Evolutionary conservation across 257 asterid genomes (phyloP).

Genomic region (Leptodermis oblonga): DNA sequence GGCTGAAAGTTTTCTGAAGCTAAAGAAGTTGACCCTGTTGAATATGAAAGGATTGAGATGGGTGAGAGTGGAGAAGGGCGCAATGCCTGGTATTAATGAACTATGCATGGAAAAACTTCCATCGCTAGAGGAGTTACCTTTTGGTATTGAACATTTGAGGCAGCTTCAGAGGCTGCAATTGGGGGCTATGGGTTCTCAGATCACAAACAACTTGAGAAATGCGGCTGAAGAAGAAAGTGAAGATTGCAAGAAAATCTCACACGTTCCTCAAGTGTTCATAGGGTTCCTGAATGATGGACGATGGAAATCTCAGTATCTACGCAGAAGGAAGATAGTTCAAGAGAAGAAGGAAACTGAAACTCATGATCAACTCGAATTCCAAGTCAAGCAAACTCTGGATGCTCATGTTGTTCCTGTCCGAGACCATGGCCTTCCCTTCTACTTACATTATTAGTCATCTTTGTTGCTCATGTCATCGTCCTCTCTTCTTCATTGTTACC

Average conservation of each 20-base stretch:
- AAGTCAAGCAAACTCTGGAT: no score
- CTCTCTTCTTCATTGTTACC: no score
- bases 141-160: constrained; percentile 2
- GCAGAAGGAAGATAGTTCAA: not conserved
- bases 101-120: not conserved
- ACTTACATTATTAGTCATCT: no score
- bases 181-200: not conserved
- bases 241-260: not conserved
- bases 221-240: not conserved
- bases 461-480: no score
- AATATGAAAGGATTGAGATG: constrained; percentile 12
- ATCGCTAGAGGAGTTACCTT: constrained; percentile 16
- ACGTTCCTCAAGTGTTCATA: constrained; percentile 2
- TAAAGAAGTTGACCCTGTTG: constrained; percentile 20
- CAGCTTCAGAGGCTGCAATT: not conserved
- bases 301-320: not conserved
- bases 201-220: not conserved
- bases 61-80: constrained; percentile 28
- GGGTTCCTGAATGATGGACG: not conserved
- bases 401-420: no score
- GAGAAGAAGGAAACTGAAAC: not conserved
- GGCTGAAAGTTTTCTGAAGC: constrained; percentile 10
- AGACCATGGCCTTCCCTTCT: no score
- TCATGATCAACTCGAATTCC: no score
- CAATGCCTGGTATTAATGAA: constrained; percentile 17